A percentile compares a stretch with the other conserved stretches of the same genome.
Evolutionary conservation across 805 yeast genomes (phyloP).

Genomic region (Grigorovia transvaalensis): DNA sequence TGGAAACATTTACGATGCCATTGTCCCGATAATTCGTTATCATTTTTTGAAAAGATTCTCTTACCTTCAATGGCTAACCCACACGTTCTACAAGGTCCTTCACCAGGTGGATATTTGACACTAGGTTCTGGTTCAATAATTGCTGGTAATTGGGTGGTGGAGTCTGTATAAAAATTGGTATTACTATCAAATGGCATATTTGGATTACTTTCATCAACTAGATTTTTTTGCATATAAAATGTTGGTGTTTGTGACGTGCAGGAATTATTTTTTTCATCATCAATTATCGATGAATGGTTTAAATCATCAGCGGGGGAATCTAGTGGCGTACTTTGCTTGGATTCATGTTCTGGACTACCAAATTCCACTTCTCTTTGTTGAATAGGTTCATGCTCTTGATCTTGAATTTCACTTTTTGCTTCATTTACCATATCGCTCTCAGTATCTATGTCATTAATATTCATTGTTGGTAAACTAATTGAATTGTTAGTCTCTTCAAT

Average conservation of each 20-base stretch:
- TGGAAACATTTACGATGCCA: slow-evolving; percentile 91
- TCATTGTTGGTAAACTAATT: neutral
- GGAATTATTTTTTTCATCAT: neutral
- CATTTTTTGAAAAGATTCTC: slow-evolving; percentile 74
- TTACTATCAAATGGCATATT: neutral
- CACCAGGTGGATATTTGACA: slow-evolving; percentile 41
- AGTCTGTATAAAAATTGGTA: neutral
- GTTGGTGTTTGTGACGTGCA: slow-evolving; percentile 11
- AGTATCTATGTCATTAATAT: neutral
- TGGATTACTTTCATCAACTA: neutral
- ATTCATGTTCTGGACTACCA: neutral
- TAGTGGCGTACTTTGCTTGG: neutral
- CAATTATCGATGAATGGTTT: neutral
- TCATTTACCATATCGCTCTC: neutral
- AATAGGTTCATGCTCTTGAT: neutral
- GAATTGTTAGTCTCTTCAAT: neutral
- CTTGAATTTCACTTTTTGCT: neutral
- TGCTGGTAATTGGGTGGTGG: neutral
- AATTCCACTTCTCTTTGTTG: neutral
- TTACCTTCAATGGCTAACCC: slow-evolving; percentile 42
- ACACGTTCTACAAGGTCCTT: slow-evolving; percentile 80
- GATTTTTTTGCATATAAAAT: slow-evolving; percentile 14
- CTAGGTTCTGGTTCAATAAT: neutral
- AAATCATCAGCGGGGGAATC: neutral
- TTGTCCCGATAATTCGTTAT: slow-evolving; percentile 62